Evolutionary conservation across 2,329 filamentous ascomycete genomes (phyloP).

Genomic region (Aspergillus piperis): DNA sequence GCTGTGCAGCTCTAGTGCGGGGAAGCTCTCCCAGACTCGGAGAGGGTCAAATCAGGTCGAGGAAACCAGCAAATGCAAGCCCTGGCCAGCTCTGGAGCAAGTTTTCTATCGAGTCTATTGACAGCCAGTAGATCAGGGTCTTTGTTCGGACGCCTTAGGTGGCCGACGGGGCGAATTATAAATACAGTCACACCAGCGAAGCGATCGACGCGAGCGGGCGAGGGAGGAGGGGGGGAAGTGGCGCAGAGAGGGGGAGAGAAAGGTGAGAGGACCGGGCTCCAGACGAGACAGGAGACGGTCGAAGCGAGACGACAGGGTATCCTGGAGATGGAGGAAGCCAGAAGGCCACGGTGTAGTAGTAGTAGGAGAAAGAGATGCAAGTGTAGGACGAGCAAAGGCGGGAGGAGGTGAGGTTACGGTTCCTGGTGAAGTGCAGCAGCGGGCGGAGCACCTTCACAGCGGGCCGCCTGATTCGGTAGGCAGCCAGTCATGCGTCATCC

Average conservation of each 20-base stretch:
- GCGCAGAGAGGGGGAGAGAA: not conserved
- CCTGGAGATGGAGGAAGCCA: not conserved
- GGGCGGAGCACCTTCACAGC: constrained; percentile 9
- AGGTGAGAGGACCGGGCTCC: not conserved
- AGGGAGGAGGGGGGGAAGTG: not conserved
- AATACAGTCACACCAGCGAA: not conserved
- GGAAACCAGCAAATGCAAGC: not conserved
- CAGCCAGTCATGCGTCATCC: constrained; percentile 18
- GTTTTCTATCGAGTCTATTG: not conserved
- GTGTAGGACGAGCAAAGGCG: not conserved
- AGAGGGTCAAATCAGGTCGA: not conserved
- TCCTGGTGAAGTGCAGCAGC: constrained; percentile 15
- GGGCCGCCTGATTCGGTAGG: constrained; percentile 13
- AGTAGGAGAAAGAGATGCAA: not conserved
- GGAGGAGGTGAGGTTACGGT: constrained; percentile 13
- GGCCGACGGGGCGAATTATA: constrained; percentile 3
- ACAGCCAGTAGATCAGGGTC: not conserved
- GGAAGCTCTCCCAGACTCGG: constrained; percentile 17
- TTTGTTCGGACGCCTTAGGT: not conserved
- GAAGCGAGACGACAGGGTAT: constrained; percentile 7
- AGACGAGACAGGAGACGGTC: not conserved
- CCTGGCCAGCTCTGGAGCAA: not conserved
- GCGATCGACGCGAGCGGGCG: not conserved
- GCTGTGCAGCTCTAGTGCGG: constrained; percentile 18
- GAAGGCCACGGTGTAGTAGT: not conserved